Percentiles rank a stretch among this genome's conserved stretches.
Conservation (phyloP, 768 basidiomycete genomes). For the Kwoniella europaea region DNA sequence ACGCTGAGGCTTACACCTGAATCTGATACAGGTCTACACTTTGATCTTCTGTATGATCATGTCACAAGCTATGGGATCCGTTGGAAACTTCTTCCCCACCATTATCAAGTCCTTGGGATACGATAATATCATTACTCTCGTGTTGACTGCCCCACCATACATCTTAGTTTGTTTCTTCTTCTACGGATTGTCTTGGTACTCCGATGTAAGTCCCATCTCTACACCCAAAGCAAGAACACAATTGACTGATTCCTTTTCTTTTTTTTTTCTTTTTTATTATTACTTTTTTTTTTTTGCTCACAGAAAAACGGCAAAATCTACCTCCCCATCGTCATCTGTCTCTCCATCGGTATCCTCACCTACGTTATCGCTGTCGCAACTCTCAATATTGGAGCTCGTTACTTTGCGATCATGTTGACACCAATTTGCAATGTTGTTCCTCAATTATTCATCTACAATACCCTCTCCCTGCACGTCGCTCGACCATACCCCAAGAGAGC, state of each 20-base stretch:
- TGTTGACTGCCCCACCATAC: constrained; percentile 42
- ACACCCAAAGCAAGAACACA: neutral
- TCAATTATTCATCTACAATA: constrained; percentile 53
- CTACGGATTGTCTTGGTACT: constrained; percentile 32
- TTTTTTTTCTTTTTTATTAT: neutral
- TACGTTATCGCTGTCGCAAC: constrained; percentile 47
- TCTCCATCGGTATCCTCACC: constrained; percentile 30
- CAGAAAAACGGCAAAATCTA: constrained; percentile 39
- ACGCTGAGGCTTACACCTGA: neutral
- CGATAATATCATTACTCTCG: constrained; percentile 33
- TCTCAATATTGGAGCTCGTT: constrained; percentile 36
- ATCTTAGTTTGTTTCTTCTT: constrained; percentile 39
- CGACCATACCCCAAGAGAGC: constrained; percentile 53
- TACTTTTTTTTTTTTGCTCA: neutral
- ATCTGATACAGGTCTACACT: constrained; percentile 15
- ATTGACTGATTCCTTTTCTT: neutral
- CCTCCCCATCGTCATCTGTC: constrained; percentile 35
- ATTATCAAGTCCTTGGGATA: constrained; percentile 44
- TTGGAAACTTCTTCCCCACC: constrained; percentile 34
- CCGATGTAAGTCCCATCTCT: constrained; percentile 24
- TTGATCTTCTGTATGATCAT: constrained; percentile 27
- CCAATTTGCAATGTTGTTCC: constrained; percentile 45
- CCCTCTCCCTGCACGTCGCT: constrained; percentile 45
- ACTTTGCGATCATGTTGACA: constrained; percentile 48
- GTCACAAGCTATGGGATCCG: constrained; percentile 34